Percentiles rank a stretch among this genome's conserved stretches.
phyloP scores from a whole-genome alignment of 2,329 filamentous ascomycete species.

The Cytospora piceae region DNA sequence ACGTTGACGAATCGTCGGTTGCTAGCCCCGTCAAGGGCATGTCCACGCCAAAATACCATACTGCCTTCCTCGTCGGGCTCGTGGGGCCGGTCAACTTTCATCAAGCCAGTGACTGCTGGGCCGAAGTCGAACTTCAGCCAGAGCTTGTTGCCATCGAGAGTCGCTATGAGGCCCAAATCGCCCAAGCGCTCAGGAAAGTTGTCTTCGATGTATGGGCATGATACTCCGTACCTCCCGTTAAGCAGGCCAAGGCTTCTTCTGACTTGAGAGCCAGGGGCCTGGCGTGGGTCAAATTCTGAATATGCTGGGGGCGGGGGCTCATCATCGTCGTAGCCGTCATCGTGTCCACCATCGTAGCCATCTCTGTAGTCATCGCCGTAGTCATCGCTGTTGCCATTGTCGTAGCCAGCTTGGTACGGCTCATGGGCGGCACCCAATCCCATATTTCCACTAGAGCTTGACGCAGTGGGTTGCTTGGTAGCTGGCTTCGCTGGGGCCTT shows the following conservation, averaged over 20 bases:
- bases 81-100: slow-evolving; percentile 45
- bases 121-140: slow-evolving; percentile 53
- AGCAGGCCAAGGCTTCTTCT: slow-evolving; percentile 41
- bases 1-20: slow-evolving; percentile 17
- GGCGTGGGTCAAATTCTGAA: slow-evolving; percentile 31
- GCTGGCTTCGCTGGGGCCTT: slow-evolving; percentile 17
- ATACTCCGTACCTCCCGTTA: slow-evolving; percentile 50
- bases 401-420: background rate
- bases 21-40: slow-evolving; percentile 38
- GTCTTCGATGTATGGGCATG: slow-evolving; percentile 34
- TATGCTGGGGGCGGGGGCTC: slow-evolving; percentile 20
- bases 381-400: background rate
- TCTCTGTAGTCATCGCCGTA: too few species aligned
- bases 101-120: slow-evolving; percentile 43
- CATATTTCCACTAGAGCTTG: background rate
- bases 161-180: slow-evolving; percentile 43
- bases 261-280: slow-evolving; percentile 30
- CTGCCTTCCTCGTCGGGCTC: slow-evolving; percentile 34
- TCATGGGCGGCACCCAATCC: background rate
- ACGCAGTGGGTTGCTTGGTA: background rate
- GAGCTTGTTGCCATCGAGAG: slow-evolving; percentile 43
- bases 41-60: slow-evolving; percentile 43
- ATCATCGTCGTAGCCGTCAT: background rate
- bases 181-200: slow-evolving; percentile 36
- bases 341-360: background rate